Base-by-base conservation (phyloP, 208 protist species). In the Phytomonas francai region DNA sequence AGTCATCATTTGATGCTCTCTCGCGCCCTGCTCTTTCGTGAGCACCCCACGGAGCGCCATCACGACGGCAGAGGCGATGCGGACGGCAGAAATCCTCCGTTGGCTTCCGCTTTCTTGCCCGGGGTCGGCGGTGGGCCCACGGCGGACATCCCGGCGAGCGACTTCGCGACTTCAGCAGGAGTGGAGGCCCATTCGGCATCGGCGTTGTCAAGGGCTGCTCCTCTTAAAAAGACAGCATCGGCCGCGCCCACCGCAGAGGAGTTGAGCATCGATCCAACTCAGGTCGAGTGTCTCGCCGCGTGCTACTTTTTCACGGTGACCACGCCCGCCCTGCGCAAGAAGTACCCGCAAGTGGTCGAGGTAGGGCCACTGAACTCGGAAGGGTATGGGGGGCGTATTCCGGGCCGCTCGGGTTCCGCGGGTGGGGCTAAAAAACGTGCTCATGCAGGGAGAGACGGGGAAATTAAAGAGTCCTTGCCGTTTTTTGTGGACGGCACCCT, bases 301-400 rank as follows among this genome's bases (percentile, higher is more conserved):
- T 70, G 67, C 36, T 85, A 77, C 69, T 85, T 79, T 65, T 80
- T 72, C 45, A 62, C 71, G 59, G 68, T 79, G 54, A 79, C 79
- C 49, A 68, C 73, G 0, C 31, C 73, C 5, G 61, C 62, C 29
- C 71, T 80, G 66, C 54, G 72, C n/a, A 36, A 39, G 32, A 67
- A 69, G 31, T 51, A 65, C 27, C 32, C 57, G 3, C 68, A 77
- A 33, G 30, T 83, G 22, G 60, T 83, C 25, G 63, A 73, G 51
- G 39, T 77, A 33, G 6, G 45, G 45, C 19, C 45, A 19, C 22
- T 54, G 45, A 54, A 54, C 16, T 19, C 19, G 19, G 19, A 54
- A 25, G 45, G 22, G 19, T 0, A 25, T 54, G 45, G 39, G 39
- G 39, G 19, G 19, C 39, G 39, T 16, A 7, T 54, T 54, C 45